Evolutionary conservation across 805 yeast genomes (phyloP).

Genomic region (Candida montana): DNA sequence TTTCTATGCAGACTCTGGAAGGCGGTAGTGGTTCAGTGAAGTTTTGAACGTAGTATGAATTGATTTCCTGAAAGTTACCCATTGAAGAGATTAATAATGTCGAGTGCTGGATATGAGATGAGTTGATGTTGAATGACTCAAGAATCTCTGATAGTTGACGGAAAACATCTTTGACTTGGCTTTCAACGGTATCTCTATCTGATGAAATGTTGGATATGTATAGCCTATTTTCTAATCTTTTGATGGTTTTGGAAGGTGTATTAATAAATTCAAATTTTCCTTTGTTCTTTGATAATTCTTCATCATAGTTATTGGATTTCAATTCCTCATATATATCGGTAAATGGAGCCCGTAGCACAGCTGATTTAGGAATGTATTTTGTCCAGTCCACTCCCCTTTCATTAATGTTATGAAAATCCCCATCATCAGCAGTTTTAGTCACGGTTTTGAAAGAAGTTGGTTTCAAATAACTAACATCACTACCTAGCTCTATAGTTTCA

Average conservation of each 20-base stretch:
- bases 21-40: conserved; percentile 74
- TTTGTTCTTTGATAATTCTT: not conserved
- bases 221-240: conserved; percentile 26
- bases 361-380: conserved; percentile 14
- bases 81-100: conserved; percentile 60
- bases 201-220: conserved; percentile 41
- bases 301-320: not conserved
- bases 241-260: conserved; percentile 5
- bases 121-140: conserved; percentile 24
- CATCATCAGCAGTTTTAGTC: conserved; percentile 28
- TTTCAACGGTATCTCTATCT: conserved; percentile 24
- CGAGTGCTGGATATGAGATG: conserved; percentile 51
- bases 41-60: conserved; percentile 49
- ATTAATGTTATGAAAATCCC: conserved; percentile 17
- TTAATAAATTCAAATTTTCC: not conserved
- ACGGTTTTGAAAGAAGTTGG: conserved; percentile 45
- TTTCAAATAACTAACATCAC: conserved; percentile 66
- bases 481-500: conserved; percentile 30
- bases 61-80: conserved; percentile 57
- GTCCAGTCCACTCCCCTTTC: conserved; percentile 20
- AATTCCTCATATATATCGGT: conserved; percentile 27
- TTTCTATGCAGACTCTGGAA: conserved; percentile 77
- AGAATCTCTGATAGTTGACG: conserved; percentile 35
- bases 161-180: conserved; percentile 49
- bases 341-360: conserved; percentile 37